Conservation (phyloP, 306 rosid species). For the Fagus sylvatica region DNA sequence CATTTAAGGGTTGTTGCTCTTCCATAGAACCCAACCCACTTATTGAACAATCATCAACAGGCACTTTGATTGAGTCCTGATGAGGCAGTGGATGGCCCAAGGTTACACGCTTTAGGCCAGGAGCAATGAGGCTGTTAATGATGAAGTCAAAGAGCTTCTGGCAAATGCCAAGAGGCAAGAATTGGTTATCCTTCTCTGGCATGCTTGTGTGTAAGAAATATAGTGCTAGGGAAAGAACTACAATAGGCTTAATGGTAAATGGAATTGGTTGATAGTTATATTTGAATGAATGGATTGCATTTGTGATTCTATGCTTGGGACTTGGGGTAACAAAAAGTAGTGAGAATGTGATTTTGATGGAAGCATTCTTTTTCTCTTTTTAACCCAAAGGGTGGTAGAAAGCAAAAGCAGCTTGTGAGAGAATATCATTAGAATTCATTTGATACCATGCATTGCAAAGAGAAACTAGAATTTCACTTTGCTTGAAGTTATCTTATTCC, state of each 20-base stretch:
- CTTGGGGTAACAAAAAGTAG: conserved; percentile 24
- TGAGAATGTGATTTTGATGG: conserved; percentile 3
- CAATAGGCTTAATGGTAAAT: background rate
- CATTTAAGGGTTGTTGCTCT: conserved; percentile 9
- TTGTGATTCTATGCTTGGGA: conserved; percentile 40
- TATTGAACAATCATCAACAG: background rate
- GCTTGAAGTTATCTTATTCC: conserved; percentile 27
- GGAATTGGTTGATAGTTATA: background rate
- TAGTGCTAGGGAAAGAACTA: background rate
- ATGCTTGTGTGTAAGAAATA: background rate
- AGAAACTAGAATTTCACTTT: conserved; percentile 29
- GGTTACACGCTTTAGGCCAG: conserved; percentile 10
- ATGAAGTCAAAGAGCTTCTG: conserved; percentile 28
- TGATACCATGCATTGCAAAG: conserved; percentile 11
- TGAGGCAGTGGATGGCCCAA: conserved; percentile 8
- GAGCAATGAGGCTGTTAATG: conserved; percentile 19
- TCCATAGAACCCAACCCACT: background rate
- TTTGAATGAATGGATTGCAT: background rate
- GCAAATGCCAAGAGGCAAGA: conserved; percentile 24
- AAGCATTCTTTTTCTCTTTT: background rate
- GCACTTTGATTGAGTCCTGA: background rate
- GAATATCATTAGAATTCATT: conserved; percentile 10
- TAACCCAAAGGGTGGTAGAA: background rate
- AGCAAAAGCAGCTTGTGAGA: background rate
- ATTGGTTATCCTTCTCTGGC: conserved; percentile 14